A percentile compares a stretch with the other conserved stretches of the same genome.
Conservation (phyloP, 805 yeast genomes). For the Starmera quercuum region DNA sequence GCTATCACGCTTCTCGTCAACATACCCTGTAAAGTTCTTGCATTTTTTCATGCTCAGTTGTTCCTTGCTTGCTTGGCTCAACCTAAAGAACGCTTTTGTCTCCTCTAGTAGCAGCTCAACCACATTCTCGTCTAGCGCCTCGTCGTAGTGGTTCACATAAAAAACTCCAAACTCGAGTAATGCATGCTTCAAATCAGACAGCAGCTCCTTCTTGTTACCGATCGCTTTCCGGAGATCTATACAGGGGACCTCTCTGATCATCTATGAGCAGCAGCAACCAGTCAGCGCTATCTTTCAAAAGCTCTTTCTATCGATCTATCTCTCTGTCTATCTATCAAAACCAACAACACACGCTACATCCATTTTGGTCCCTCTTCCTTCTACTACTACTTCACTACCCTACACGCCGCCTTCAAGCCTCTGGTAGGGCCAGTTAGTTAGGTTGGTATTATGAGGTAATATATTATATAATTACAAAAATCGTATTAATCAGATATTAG, state of each 20-base stretch:
- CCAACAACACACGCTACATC: no score
- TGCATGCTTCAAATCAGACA: slow-evolving; percentile 25
- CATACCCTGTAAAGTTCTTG: neutral
- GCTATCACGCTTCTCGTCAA: neutral
- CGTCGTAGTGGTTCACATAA: slow-evolving; percentile 25
- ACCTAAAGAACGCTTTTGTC: slow-evolving; percentile 23
- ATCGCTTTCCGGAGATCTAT: slow-evolving; percentile 8
- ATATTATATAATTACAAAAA: no score
- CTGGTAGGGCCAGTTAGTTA: no score
- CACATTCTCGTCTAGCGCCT: slow-evolving; percentile 19
- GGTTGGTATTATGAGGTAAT: no score
- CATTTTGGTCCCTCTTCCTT: no score
- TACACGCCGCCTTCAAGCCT: no score
- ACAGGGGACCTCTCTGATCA: slow-evolving; percentile 8
- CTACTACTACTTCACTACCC: no score
- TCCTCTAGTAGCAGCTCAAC: slow-evolving; percentile 22
- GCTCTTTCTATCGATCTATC: no score
- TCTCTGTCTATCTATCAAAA: no score
- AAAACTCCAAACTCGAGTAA: slow-evolving; percentile 33
- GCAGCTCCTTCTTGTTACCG: slow-evolving; percentile 2
- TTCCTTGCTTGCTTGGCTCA: slow-evolving; percentile 26
- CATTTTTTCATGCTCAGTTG: slow-evolving; percentile 20
- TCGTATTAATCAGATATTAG: no score
- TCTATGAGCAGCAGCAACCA: no score
- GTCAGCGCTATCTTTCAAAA: no score